A percentile compares a stretch with the other conserved stretches of the same genome.
Evolutionary conservation across 768 basidiomycete species (phyloP).

Genomic region (Cyclocybe cylindracea): DNA sequence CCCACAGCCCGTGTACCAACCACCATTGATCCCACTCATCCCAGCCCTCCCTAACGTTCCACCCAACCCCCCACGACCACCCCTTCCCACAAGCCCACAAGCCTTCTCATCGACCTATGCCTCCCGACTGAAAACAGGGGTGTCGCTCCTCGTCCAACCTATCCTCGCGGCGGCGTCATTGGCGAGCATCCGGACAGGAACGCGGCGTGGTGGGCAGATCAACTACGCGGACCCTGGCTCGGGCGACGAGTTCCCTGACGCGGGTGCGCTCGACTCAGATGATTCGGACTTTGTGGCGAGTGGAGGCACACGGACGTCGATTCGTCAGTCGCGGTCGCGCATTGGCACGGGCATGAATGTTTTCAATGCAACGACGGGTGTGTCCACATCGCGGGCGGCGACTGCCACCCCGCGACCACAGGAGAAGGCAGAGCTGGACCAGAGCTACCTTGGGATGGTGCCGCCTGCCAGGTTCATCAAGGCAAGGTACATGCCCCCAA

Average conservation of each 20-base stretch:
- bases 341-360: slow-evolving; percentile 52
- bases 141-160: slow-evolving; percentile 90
- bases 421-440: slow-evolving; percentile 70
- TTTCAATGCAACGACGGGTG: slow-evolving; percentile 54
- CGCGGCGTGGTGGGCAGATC: slow-evolving; percentile 67
- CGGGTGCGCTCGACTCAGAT: slow-evolving; percentile 80
- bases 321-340: slow-evolving; percentile 46
- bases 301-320: slow-evolving; percentile 57
- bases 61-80: slow-evolving; percentile 54
- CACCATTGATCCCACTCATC: slow-evolving; percentile 28
- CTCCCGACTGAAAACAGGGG: slow-evolving; percentile 87
- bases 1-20: slow-evolving; percentile 31
- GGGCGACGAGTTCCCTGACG: slow-evolving; percentile 79
- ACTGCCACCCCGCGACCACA: slow-evolving; percentile 28
- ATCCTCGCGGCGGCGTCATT: slow-evolving; percentile 48
- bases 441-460: slow-evolving; percentile 87
- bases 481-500: slow-evolving; percentile 53
- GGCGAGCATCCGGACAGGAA: slow-evolving; percentile 41
- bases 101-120: slow-evolving; percentile 83
- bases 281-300: slow-evolving; percentile 82
- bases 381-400: slow-evolving; percentile 38
- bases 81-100: slow-evolving; percentile 64
- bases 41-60: slow-evolving; percentile 34
- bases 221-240: slow-evolving; percentile 90
- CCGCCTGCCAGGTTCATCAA: slow-evolving; percentile 81